Base-by-base conservation (phyloP, 2,329 filamentous ascomycete species). In the Cladophialophora bantiana region DNA sequence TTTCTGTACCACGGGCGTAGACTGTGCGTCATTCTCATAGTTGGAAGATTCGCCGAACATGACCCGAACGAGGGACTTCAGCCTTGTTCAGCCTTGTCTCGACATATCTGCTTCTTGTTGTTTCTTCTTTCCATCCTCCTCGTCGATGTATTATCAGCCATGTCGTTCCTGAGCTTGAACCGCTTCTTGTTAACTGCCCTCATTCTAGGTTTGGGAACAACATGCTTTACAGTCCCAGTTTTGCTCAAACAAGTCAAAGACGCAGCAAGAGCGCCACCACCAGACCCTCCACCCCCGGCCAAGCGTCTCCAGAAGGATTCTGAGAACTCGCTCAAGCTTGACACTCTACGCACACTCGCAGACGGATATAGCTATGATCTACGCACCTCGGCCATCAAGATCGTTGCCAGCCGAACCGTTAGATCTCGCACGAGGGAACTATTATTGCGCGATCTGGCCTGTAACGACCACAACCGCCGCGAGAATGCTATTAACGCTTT, bases 361-460 rank as follows among this genome's bases (percentile, higher is more conserved):
- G 82, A 85, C 59, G 90, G 90, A 76, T 90, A 90, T 67, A 94
- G 89, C 77, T 89, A 87, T 73, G 86, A 90, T 20, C 90, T 94
- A 69, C 84, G 89, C 70, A 89, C 91, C 67, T 89, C 90, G 52
- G 78, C 82, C 20, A 72, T 83, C 57, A 80, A 79, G 52, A 83
- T 84, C 2, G 78, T 83, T 9, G 78, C 78, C 6, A 81, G 82
- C 64, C 75, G 82, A 63, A 79, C 79, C 1, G 78, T 79, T 4
- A 80, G 79, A 69, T 78, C 77, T 2, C 70, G 77, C 13, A 76
- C 79, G 0, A 77, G 78, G 38, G 74, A 80, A 60, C 65, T 80
- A 50, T 72, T 84, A 6, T 69, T 83, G 15, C 72, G 76, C 42
- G 81, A 83, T 53, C 65, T 83, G 26, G 74, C 76, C 40, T 78